Evolutionary conservation across 129 eudicot genomes (phyloP).

Genomic region (Pseudognaphalium luteoalbum): DNA sequence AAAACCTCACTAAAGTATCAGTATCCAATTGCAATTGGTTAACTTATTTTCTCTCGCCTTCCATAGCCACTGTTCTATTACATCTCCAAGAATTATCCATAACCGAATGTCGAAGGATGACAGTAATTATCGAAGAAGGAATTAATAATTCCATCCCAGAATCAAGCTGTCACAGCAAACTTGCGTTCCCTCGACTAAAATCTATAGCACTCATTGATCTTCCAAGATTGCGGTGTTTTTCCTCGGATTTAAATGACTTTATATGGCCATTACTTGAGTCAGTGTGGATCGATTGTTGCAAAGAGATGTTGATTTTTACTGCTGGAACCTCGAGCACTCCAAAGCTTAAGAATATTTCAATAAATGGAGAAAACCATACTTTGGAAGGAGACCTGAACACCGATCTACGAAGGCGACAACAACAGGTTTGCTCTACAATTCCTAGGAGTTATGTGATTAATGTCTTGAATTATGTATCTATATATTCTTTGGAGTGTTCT

Average conservation of each 20-base stretch:
- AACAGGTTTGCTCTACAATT: constrained; percentile 21
- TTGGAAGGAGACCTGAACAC: constrained; percentile 25
- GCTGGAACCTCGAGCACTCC: constrained; percentile 30
- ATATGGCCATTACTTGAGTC: constrained; percentile 26
- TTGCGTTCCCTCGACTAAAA: constrained; percentile 23
- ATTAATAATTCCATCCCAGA: background rate
- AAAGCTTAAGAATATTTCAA: constrained; percentile 11
- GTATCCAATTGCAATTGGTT: constrained; percentile 21
- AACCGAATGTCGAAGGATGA: constrained; percentile 26
- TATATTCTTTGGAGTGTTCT: background rate
- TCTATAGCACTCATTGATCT: constrained; percentile 29
- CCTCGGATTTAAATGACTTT: background rate
- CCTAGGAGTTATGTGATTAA: background rate
- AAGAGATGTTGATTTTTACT: constrained; percentile 30
- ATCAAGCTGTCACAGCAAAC: background rate
- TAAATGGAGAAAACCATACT: constrained; percentile 25
- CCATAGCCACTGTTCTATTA: constrained; percentile 13
- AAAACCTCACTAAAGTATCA: constrained; percentile 27
- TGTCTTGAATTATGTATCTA: background rate
- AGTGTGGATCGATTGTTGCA: constrained; percentile 31
- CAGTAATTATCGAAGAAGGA: constrained; percentile 23
- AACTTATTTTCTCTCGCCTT: constrained; percentile 16
- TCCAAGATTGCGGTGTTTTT: constrained; percentile 24
- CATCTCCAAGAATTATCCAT: constrained; percentile 27
- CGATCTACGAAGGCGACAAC: constrained; percentile 15